Evolutionary conservation across 2,329 filamentous ascomycete species (phyloP), one percentile per base, ranked within the genome.

Genomic region (Penicillium italicum): DNA sequence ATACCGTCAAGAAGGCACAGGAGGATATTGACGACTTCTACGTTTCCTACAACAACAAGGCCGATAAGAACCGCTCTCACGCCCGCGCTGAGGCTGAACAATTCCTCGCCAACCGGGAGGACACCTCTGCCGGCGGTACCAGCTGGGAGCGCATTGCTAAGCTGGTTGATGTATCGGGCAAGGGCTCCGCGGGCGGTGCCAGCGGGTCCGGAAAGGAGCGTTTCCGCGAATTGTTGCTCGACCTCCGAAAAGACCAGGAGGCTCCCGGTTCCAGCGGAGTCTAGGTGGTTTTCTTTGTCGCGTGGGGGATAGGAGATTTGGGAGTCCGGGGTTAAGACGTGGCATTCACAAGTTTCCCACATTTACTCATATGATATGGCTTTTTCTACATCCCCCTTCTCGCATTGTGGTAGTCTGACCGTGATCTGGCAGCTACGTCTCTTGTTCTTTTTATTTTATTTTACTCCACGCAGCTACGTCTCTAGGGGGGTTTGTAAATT

Each of bases 131-230:
- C 11, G 94, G 94, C 48, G 94, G 94, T 60, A 99, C 94, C 5
- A 96, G 90, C 81, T 99, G 94, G 94, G 94, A 99, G 79, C 88
- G 94, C 65, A 97, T 99, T 70, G 89, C 92, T 24, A 99, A 97
- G 80, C 76, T 99, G 66, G 92, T 97, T n/a, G 94, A 99, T 76
- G 77, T 99, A 62, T 97, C 91, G 69, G 94, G 94, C 60, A 99
- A 97, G 79, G 91, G 93, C 14, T 79, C 84, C 57, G 89, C 87
- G 75, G 92, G 93, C 56, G 93, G 92, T 69, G 91, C 90, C 41
- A 86, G 86, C 58, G 93, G 92, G 43, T 95, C 90, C 58, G 92
- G 93, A 67, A 99, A 99, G 83, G 91, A 95, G 75, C 90, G 91
- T 62, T 97, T 99, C 83, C 87, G 94, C 64, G 93, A 97, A 77